Conservation (phyloP, 2,329 filamentous ascomycete species). For the Leptographium flavum region DNA sequence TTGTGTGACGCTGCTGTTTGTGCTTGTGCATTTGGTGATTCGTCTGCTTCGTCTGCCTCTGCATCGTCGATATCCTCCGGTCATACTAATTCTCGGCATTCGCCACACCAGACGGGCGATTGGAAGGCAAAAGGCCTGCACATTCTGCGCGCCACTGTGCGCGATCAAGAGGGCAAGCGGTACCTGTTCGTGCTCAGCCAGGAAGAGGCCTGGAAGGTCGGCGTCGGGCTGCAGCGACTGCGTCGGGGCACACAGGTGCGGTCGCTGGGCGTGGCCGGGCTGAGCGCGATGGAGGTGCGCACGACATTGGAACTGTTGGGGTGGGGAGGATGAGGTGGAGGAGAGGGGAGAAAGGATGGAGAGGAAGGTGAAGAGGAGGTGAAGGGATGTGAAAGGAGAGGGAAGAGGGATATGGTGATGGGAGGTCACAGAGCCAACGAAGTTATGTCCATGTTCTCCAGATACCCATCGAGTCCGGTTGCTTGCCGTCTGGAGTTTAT, state of each 20-base stretch:
- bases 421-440: background rate
- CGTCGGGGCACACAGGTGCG: conserved; percentile 45
- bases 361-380: background rate
- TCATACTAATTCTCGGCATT: conserved; percentile 24
- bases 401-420: background rate
- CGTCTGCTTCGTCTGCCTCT: conserved; percentile 10
- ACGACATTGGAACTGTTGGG: conserved; percentile 43
- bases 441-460: conserved; percentile 2
- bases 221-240: conserved; percentile 45
- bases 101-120: conserved; percentile 28
- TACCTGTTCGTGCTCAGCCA: conserved; percentile 51
- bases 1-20: conserved; percentile 27
- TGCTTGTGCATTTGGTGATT: conserved; percentile 14
- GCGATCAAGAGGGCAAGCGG: conserved; percentile 52
- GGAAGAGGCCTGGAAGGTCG: conserved; percentile 55
- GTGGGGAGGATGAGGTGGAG: conserved; percentile 22
- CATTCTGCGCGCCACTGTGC: conserved; percentile 46
- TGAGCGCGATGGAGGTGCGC: conserved; percentile 39
- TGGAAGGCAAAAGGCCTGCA: conserved; percentile 43
- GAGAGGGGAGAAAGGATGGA: background rate
- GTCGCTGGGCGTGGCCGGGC: conserved; percentile 42
- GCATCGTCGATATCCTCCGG: conserved; percentile 12
- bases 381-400: background rate
- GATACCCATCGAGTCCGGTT: conserved; percentile 4
- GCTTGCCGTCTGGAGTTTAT: conserved; percentile 2